These are phyloP conservation scores for Saturnispora hagleri DNA, from an alignment of 805 yeast species.

Conservation along the genomic window DNA sequence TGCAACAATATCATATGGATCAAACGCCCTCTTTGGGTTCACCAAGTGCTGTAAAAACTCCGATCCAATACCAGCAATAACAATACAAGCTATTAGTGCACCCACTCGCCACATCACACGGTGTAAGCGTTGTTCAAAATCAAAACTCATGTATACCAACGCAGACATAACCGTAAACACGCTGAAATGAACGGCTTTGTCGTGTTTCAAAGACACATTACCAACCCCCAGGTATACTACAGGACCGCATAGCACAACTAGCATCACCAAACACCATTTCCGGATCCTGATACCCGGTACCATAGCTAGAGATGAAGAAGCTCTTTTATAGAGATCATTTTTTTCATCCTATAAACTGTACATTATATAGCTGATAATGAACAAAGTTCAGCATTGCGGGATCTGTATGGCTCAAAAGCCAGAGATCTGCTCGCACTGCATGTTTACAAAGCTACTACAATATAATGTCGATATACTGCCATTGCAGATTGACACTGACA, in stretches of 20 bases:
- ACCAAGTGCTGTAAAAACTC: conserved; percentile 38
- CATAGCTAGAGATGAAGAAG: background rate
- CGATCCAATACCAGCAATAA: conserved; percentile 38
- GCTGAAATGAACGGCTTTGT: conserved; percentile 38
- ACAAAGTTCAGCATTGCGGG: background rate
- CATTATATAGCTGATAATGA: background rate
- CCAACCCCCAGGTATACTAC: conserved; percentile 43
- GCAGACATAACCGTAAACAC: conserved; percentile 37
- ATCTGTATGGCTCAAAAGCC: background rate
- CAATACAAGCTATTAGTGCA: conserved; percentile 31
- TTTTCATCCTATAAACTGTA: background rate
- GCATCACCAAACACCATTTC: background rate
- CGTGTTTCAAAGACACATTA: conserved; percentile 36
- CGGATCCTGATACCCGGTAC: background rate
- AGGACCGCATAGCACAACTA: conserved; percentile 5
- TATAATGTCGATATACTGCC: background rate
- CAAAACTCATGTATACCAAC: conserved; percentile 39
- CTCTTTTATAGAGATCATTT: background rate
- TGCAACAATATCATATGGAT: conserved; percentile 24
- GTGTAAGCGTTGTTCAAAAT: conserved; percentile 20
- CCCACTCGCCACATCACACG: conserved; percentile 19
- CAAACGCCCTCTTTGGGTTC: conserved; percentile 38
- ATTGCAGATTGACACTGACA: background rate
- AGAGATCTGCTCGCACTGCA: background rate
- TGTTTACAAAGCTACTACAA: background rate